Evolutionary conservation across 73 alveolate genomes (phyloP).

Genomic region (Paramecium biaurelia): DNA sequence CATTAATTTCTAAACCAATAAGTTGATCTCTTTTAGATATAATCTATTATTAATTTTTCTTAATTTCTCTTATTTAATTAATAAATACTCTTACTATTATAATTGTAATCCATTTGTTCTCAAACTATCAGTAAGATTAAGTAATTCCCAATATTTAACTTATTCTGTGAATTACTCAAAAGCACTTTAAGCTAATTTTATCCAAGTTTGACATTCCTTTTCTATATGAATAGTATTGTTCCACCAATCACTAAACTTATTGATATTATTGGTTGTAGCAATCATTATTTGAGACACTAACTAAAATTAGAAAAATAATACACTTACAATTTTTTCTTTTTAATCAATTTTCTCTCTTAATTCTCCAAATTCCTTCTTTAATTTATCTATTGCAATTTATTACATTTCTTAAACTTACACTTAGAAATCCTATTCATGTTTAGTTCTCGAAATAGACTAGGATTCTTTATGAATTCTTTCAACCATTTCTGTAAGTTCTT

Average conservation of each 20-base stretch:
- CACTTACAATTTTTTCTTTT: background rate
- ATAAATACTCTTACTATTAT: constrained; percentile 1
- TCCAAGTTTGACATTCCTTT: constrained; percentile 15
- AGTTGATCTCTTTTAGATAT: background rate
- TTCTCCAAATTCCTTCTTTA: background rate
- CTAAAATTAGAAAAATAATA: background rate
- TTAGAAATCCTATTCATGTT: background rate
- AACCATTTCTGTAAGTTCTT: constrained; percentile 5
- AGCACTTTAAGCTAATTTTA: background rate
- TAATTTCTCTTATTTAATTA: background rate
- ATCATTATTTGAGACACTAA: background rate
- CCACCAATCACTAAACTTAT: constrained; percentile 34
- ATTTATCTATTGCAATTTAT: background rate
- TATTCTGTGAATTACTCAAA: constrained; percentile 33
- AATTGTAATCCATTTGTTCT: background rate
- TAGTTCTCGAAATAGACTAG: background rate
- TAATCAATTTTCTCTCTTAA: background rate
- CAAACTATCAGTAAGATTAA: background rate
- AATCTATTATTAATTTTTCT: background rate
- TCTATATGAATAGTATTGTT: background rate
- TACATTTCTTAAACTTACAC: background rate
- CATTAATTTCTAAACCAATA: background rate
- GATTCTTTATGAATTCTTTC: constrained; percentile 3
- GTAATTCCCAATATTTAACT: constrained; percentile 39
- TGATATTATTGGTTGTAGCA: background rate